Conservation (phyloP, 2,329 filamentous ascomycete species). For the Paraphoma chrysanthemicola region DNA sequence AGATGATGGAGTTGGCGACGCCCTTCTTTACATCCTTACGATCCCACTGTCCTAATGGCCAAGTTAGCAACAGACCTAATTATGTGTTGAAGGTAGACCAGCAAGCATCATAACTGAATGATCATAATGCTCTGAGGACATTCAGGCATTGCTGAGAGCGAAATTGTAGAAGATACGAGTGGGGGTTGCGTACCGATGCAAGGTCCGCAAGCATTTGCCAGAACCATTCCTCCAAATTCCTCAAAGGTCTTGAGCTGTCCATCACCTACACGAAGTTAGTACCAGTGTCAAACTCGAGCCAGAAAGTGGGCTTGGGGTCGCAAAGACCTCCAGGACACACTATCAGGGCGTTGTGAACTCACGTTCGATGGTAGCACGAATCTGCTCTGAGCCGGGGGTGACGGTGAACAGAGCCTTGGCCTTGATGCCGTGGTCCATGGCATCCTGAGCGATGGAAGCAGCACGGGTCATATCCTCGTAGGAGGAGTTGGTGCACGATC, state of each 20-base stretch:
- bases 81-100: too few relatives aligned
- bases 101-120: too few relatives aligned
- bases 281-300: too few relatives aligned
- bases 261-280: constrained; percentile 54
- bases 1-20: constrained; percentile 93
- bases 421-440: constrained; percentile 91
- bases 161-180: too few relatives aligned
- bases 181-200: constrained; percentile 59
- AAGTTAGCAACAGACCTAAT: background rate
- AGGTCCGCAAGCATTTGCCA: constrained; percentile 87
- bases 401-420: constrained; percentile 92
- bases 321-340: background rate
- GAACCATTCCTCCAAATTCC: constrained; percentile 91
- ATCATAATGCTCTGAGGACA: too few relatives aligned
- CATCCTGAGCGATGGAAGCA: constrained; percentile 89
- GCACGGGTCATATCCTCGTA: constrained; percentile 93
- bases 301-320: background rate
- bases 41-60: constrained; percentile 78
- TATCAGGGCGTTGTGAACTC: background rate
- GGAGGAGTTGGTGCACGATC: constrained; percentile 95
- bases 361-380: constrained; percentile 82
- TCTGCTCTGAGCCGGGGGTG: constrained; percentile 96
- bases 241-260: constrained; percentile 94
- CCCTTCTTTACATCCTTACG: constrained; percentile 94
- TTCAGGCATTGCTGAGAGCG: too few relatives aligned